Base-by-base conservation (phyloP, 2,329 filamentous ascomycete genomes). In the Aspergillus candidus region DNA sequence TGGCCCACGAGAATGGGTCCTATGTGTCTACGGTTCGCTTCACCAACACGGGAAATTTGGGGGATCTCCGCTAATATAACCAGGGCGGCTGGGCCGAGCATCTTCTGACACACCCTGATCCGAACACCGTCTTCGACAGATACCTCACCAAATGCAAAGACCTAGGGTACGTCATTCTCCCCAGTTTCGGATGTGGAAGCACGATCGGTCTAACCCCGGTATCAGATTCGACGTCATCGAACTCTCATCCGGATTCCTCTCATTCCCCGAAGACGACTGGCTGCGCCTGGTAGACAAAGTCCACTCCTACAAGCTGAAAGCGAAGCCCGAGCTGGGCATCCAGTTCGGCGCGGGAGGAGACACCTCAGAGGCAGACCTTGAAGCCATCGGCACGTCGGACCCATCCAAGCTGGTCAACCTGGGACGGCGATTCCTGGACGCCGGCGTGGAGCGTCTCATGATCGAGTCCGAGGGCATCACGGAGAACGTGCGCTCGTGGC, bases 401-500 rank as follows among this genome's bases (percentile, higher is more conserved):
- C 72, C 74, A 0, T 62, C 63, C 11, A 74, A 73, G 47, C 56
- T 78, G 27, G 65, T 77, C 14, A 70, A 72, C 43, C 56, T 77
- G 49, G 75, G 72, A 10, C 71, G 63, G 46, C 63, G 65, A 34
- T 79, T 79, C 49, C 65, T 78, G 12, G 65, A 73, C 13, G 71
- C 66, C 0, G 76, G 75, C 0, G 74, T 79, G 3, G 75, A 78
- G 56, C 63, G 74, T 7, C 65, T 79, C 52, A 79, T 79, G 75
- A 76, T 78, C 43, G 75, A 80, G 54, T 77, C 74, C n/a, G 75
- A 79, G 59, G 76, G 76, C 0, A 79, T 79, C 50, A 79, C 76
- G 0, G 75, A 78, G 62, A 79, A 78, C 41, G 74, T 79, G 6
- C 64, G 60, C 40, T 66, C 59, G 7, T 78, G 77, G 77, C 63